phyloP scores from a whole-genome alignment of 176 grass and related monocot species.

The Miscanthus lutarioriparius region DNA sequence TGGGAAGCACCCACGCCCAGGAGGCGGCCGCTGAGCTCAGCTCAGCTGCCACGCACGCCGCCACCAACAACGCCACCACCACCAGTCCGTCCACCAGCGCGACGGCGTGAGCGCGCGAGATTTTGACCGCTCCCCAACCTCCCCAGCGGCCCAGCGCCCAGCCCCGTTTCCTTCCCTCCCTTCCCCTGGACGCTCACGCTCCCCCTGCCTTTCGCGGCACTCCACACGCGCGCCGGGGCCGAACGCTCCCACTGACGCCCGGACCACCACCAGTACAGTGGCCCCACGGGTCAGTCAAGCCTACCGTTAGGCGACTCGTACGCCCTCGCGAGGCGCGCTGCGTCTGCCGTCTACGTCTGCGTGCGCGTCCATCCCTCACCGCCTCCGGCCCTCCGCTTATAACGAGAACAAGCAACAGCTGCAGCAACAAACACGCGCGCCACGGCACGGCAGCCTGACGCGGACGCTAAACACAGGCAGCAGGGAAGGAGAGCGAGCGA shows the following conservation, averaged over 20 bases:
- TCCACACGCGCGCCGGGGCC: neutral
- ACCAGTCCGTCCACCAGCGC: neutral
- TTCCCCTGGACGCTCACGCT: slow-evolving; percentile 42
- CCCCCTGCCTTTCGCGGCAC: slow-evolving; percentile 34
- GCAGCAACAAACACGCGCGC: slow-evolving; percentile 26
- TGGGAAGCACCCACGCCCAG: neutral
- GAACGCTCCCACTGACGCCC: accelerated
- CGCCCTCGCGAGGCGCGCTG: neutral
- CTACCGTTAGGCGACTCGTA: neutral
- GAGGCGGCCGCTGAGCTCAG: neutral
- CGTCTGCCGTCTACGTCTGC: no score
- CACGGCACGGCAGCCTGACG: slow-evolving; percentile 20
- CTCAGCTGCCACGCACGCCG: neutral
- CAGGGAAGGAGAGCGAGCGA: neutral
- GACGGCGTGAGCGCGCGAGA: slow-evolving; percentile 11
- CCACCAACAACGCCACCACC: slow-evolving; percentile 13
- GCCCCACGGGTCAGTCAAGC: neutral
- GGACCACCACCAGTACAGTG: accelerated
- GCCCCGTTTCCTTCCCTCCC: neutral
- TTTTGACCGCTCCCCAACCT: slow-evolving; percentile 47
- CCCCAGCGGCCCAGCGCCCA: neutral
- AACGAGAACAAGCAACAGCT: slow-evolving; percentile 20
- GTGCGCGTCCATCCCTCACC: neutral
- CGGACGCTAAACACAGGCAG: slow-evolving; percentile 7
- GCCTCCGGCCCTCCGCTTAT: slow-evolving; percentile 6